A percentile compares a stretch with the other conserved stretches of the same genome.
These are phyloP conservation scores for Aspergillus oerlinghausenensis DNA, from an alignment of 2,329 filamentous ascomycete genomes.

Conservation along the genomic window DNA sequence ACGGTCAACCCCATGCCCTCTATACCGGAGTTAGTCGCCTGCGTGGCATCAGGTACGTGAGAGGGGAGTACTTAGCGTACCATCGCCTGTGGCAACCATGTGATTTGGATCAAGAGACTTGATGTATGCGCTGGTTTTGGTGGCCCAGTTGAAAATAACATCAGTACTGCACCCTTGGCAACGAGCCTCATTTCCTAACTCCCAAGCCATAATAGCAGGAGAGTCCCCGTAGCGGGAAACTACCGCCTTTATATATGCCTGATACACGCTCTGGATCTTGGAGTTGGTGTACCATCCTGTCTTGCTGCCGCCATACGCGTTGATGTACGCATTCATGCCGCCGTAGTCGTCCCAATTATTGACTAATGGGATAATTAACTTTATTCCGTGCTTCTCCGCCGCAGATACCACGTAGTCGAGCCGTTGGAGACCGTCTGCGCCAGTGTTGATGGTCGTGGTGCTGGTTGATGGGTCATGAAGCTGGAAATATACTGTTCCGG, in stretches of 20 bases:
- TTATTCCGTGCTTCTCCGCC: conserved; percentile 56
- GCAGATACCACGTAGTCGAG: conserved; percentile 60
- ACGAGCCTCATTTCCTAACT: conserved; percentile 62
- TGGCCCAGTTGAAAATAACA: conserved; percentile 58
- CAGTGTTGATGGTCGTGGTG: conserved; percentile 54
- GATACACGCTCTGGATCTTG: conserved; percentile 54
- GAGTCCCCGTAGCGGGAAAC: conserved; percentile 58
- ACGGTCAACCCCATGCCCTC: conserved; percentile 51
- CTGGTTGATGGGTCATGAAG: conserved; percentile 23
- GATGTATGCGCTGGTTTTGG: conserved; percentile 54
- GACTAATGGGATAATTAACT: conserved; percentile 53
- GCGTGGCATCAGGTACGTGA: no score
- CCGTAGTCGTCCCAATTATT: conserved; percentile 68
- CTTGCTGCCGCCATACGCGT: conserved; percentile 50
- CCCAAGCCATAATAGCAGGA: conserved; percentile 61
- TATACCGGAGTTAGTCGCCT: background rate
- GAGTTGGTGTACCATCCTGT: conserved; percentile 55
- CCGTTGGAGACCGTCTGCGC: conserved; percentile 57
- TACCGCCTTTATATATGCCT: conserved; percentile 56
- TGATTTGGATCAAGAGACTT: conserved; percentile 59
- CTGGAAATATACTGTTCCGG: conserved; percentile 43
- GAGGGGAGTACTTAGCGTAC: conserved; percentile 3
- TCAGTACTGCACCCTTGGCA: conserved; percentile 56
- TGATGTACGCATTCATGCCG: conserved; percentile 56
- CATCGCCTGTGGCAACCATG: conserved; percentile 61